Base-by-base conservation (phyloP, 345 rosid species). In the Jatropha curcas region DNA sequence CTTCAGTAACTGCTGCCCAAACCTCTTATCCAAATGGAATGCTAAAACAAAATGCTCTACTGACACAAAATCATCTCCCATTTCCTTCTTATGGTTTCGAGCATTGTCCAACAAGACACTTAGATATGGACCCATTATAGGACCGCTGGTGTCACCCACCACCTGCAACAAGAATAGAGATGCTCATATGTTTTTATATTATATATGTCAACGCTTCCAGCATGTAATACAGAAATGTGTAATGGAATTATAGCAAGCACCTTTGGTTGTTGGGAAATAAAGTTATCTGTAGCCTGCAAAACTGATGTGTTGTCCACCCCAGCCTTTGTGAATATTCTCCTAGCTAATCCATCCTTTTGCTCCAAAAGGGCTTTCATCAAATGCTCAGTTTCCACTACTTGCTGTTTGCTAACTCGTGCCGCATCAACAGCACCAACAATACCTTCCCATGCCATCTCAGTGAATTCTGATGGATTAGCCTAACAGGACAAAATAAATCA, bases 371-470 rank as follows among this genome's bases (percentile, higher is more conserved):
- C 88, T 88, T 94, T 92, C 98, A 92, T 90, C 64, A 94, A 82
- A 81, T 94, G 98, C 75, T 94, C 94, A 0, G 92, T 82, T 73
- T 94, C 98, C 39, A 90, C 96, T 34, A 84, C 84, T 61, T 90
- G 94, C 63, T 92, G 98, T 43, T 77, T 86, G 69, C 77, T 84
- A 28, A 52, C 81, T 72, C 78, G 83, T 37, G 98, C 97, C 8
- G 92, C 97, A 34, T 89, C 92, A 52, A 85, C 83, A 2, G 97
- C 90, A 19, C 87, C 88, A 30, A 87, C 66, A 31, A 89, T 77
- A 20, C 92, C 98, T 74, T 92, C 94, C 98, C 91, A 89, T 4
- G 97, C 98, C 98, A 90, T 88, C 74, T 90, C 97, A 66, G 97
- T 90, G 78, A 62, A 92, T 52, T 88, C 93, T 3, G 87, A 68